These are phyloP conservation scores for Fusarium sp. DNA, from an alignment of 2,329 filamentous ascomycete species.

Conservation along the genomic window DNA sequence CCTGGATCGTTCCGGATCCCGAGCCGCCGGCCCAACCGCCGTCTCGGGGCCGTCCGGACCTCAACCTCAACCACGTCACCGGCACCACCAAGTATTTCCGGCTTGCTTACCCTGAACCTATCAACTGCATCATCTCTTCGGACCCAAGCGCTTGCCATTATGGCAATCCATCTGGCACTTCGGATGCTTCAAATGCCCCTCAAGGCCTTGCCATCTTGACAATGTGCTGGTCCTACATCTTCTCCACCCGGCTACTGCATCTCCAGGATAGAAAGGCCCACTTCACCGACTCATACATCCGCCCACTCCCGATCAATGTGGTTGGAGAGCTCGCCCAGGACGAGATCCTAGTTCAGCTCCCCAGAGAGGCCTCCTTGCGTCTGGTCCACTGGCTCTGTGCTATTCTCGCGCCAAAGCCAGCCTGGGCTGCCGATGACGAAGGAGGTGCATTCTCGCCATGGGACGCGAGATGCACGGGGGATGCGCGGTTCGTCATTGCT, in stretches of 20 bases:
- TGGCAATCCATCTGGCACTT: constrained; percentile 36
- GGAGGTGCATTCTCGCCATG: constrained; percentile 40
- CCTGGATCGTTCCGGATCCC: constrained; percentile 46
- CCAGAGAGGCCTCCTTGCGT: constrained; percentile 35
- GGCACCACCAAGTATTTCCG: constrained; percentile 49
- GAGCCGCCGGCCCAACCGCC: constrained; percentile 23
- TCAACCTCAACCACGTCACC: constrained; percentile 43
- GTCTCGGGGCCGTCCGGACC: constrained; percentile 13
- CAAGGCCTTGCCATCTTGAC: constrained; percentile 47
- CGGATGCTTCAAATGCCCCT: constrained; percentile 40
- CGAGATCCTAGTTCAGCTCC: constrained; percentile 42
- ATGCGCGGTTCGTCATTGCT: constrained; percentile 41
- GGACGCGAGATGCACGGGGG: constrained; percentile 37
- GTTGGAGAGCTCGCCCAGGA: constrained; percentile 34
- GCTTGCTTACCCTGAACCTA: constrained; percentile 42
- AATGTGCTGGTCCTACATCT: constrained; percentile 50
- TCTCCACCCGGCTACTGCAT: constrained; percentile 49
- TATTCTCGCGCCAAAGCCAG: constrained; percentile 42
- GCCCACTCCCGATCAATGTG: constrained; percentile 37
- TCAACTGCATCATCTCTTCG: constrained; percentile 42
- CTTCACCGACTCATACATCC: constrained; percentile 46
- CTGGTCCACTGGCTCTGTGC: constrained; percentile 50
- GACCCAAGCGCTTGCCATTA: constrained; percentile 40
- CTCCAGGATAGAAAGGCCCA: constrained; percentile 44
- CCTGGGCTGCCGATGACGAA: constrained; percentile 40